Conservation (phyloP, 768 basidiomycete species). For the Trametes cinnabarina region DNA sequence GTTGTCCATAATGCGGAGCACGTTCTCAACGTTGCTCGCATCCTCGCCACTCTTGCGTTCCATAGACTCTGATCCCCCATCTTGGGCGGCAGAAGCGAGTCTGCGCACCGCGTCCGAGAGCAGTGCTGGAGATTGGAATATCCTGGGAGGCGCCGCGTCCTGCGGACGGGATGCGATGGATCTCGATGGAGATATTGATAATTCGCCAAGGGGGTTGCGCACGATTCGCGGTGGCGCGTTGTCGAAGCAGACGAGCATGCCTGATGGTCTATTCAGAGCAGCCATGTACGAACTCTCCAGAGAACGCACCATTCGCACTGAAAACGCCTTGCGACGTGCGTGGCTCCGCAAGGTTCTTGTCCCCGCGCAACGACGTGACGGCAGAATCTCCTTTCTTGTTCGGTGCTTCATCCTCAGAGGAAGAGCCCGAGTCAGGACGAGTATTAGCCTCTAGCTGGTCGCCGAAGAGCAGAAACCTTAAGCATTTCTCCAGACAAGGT, state of each 20-base stretch:
- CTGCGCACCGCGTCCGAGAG: slow-evolving; percentile 73
- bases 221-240: slow-evolving; percentile 71
- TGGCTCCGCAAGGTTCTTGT: slow-evolving; percentile 81
- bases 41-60: slow-evolving; percentile 47
- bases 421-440: slow-evolving; percentile 56
- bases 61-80: slow-evolving; percentile 40
- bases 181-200: slow-evolving; percentile 48
- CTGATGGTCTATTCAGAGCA: slow-evolving; percentile 38
- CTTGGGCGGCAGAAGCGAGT: slow-evolving; percentile 59
- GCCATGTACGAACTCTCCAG: not conserved
- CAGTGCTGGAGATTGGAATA: slow-evolving; percentile 63
- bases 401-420: slow-evolving; percentile 61
- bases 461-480: slow-evolving; percentile 75
- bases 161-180: slow-evolving; percentile 23
- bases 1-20: slow-evolving; percentile 77
- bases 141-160: slow-evolving; percentile 31
- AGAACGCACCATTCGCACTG: slow-evolving; percentile 73
- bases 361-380: slow-evolving; percentile 53
- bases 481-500: slow-evolving; percentile 82
- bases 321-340: slow-evolving; percentile 86
- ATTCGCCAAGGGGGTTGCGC: slow-evolving; percentile 50
- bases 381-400: slow-evolving; percentile 47
- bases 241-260: slow-evolving; percentile 86
- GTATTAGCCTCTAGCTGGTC: slow-evolving; percentile 45
- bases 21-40: slow-evolving; percentile 57